These are phyloP conservation scores for Limnomonas spitsbergensis DNA, from an alignment of 139 green algal genomes.

Conservation along the genomic window DNA sequence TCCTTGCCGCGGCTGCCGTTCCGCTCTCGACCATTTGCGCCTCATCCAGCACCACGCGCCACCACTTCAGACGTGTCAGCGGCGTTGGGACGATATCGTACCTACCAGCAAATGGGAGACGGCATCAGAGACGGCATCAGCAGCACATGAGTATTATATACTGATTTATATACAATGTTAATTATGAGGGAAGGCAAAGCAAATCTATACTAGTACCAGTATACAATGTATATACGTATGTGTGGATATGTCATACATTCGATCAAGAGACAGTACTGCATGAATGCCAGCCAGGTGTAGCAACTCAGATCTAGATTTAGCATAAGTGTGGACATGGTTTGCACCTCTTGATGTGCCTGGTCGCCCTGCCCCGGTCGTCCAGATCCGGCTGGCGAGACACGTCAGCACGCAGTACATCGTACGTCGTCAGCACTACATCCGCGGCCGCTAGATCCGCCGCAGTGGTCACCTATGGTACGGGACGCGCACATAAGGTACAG, in stretches of 20 bases:
- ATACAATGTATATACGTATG: no score
- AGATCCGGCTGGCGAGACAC: conserved; percentile 48
- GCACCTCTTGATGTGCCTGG: neutral
- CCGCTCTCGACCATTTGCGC: conserved; percentile 74
- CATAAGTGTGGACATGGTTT: no score
- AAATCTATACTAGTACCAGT: no score
- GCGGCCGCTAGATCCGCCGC: conserved; percentile 66
- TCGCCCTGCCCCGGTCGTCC: neutral
- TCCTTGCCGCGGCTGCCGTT: conserved; percentile 23
- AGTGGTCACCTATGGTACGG: conserved; percentile 51
- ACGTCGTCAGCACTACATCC: conserved; percentile 92
- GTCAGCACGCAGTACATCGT: conserved; percentile 81
- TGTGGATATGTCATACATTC: no score
- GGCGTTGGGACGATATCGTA: conserved; percentile 76
- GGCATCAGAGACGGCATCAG: no score
- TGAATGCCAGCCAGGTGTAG: no score
- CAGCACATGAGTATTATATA: no score
- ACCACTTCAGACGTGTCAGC: conserved; percentile 84
- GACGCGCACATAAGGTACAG: neutral
- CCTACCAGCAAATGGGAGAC: conserved; percentile 17
- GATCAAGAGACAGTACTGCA: no score
- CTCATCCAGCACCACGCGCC: conserved; percentile 86
- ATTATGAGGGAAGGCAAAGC: no score
- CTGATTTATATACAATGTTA: no score
- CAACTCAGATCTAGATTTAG: no score